Evolutionary conservation across 1,139 yeast genomes (phyloP), one percentile per base, ranked within the genome.

Genomic region (Debaryomyces singareniensis): DNA sequence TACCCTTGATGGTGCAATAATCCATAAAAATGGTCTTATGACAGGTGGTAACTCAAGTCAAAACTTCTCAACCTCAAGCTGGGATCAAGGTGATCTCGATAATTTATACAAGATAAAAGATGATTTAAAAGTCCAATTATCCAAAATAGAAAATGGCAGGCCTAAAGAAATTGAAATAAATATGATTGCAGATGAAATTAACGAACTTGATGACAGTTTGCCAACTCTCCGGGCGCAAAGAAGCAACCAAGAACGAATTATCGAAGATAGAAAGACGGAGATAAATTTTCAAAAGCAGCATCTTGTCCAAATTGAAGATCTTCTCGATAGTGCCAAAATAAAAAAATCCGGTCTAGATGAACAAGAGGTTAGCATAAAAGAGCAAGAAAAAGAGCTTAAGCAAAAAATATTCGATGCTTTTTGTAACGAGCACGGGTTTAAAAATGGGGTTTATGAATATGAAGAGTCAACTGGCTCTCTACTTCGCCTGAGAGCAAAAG

Each of bases 1-100:
- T 2, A 75, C 96, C 1, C 47, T 85, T 6, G 87, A 86, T 30
- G 98, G 98, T 1, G 75, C 94, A 0, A 65, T 87, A 20, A 83
- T 91, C 33, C 91, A 86, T 49, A 77, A 75, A 45, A 79, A 91
- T 7, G 96, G 96, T 5, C 64, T 87, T 28, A 85, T 91, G 94
- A 83, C 97, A 10, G 97, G 96, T 55, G 97, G 97, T 40, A 55
- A 56, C 45, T 47, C 61, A 61, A 26, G 61, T 43, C 43, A 68
- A 54, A 58, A 56, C 25, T 44, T 50, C 11, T 49, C 55, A 0
- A 36, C 45, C 3, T 24, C 53, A 35, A 69, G 74, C 41, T 86
- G 95, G 95, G 87, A 80, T 47, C 85, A 81, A 45, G 71, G 73
- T 31, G 87, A 82, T 42, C 73, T 77, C 44, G 72, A 72, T 32